Base-by-base conservation (phyloP, 306 rosid species). In the Lablab purpureus region DNA sequence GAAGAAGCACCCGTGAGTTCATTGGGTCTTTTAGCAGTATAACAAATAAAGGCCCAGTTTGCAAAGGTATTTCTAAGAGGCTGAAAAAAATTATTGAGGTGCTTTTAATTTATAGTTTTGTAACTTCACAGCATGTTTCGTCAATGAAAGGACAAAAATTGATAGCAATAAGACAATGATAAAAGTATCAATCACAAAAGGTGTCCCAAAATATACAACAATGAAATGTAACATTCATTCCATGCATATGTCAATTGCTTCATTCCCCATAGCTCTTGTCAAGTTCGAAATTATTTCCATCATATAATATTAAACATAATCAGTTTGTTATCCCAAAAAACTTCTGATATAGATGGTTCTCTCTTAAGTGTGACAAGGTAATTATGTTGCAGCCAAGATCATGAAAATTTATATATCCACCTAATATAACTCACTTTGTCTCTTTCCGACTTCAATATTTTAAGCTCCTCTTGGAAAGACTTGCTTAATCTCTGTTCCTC, bases 401-500 rank as follows among this genome's bases (percentile, higher is more conserved):
- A 68, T 13, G 70, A 82, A 60, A 59, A 74, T 41, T 17, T 15
- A 60, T 34, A 77, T 34, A 60, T 71, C 41, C 15, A 66, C 62
- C 7, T 19, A 59, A 47, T 81, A 28, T 75, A 70, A 86, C 93
- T 89, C 89, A 92, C 97, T 60, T 69, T 86, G 63, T 89, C 95
- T 54, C 80, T 87, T 79, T 89, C 91, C 55, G 54, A 36, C 79
- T 80, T 84, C 60, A 87, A 70, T 56, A 74, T 67, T 50, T 84
- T 86, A 79, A 92, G 89, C 88, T 92, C 95, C 80, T 82, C 90
- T 76, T 66, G 87, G 71, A 89, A 80, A 71, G 82, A 80, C 76
- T 80, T 85, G 47, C 86, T 90, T 85, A 90, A 78, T 49, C 82
- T 86, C 17, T 86, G 89, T 77, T 90, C 95, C 81, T 90, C 97